Evolutionary conservation across 108 stramenopile species (phyloP).

Genomic region (Cylindrotheca fusiformis): DNA sequence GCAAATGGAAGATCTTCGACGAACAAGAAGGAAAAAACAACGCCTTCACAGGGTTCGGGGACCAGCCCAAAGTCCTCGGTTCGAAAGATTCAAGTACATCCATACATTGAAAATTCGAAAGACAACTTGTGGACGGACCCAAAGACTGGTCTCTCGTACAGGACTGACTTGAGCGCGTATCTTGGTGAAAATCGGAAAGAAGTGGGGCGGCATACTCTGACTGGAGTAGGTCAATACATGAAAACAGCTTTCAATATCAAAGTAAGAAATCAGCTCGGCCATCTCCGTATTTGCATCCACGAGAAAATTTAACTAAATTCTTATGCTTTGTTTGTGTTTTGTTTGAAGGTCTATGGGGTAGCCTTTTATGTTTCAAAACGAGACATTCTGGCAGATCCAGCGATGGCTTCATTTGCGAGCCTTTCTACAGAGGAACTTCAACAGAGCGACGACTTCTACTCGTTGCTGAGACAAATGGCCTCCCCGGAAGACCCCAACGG

Average conservation of each 20-base stretch:
- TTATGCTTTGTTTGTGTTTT: background rate
- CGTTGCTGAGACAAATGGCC: conserved; percentile 55
- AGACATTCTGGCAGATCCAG: conserved; percentile 73
- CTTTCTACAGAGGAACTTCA: conserved; percentile 69
- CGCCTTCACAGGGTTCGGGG: background rate
- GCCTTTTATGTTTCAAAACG: conserved; percentile 80
- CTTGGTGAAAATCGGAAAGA: conserved; percentile 71
- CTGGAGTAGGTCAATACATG: conserved; percentile 82
- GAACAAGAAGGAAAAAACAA: conserved; percentile 1
- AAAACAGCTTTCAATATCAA: conserved; percentile 79
- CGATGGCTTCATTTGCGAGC: conserved; percentile 58
- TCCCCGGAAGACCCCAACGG: conserved; percentile 29
- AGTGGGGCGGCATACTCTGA: conserved; percentile 74
- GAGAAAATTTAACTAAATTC: background rate
- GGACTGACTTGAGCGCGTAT: conserved; percentile 69
- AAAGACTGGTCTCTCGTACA: conserved; percentile 64
- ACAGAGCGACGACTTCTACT: conserved; percentile 63
- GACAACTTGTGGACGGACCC: conserved; percentile 76
- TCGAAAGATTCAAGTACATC: conserved; percentile 65
- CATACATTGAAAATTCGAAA: conserved; percentile 67
- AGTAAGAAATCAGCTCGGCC: conserved; percentile 24
- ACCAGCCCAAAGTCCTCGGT: conserved; percentile 9
- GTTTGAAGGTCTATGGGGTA: conserved; percentile 74
- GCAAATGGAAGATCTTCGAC: conserved; percentile 12
- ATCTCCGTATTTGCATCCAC: background rate